Evolutionary conservation across 495 filamentous ascomycete species (phyloP), one percentile per base, ranked within the genome.

Genomic region (Pyronema domesticum): DNA sequence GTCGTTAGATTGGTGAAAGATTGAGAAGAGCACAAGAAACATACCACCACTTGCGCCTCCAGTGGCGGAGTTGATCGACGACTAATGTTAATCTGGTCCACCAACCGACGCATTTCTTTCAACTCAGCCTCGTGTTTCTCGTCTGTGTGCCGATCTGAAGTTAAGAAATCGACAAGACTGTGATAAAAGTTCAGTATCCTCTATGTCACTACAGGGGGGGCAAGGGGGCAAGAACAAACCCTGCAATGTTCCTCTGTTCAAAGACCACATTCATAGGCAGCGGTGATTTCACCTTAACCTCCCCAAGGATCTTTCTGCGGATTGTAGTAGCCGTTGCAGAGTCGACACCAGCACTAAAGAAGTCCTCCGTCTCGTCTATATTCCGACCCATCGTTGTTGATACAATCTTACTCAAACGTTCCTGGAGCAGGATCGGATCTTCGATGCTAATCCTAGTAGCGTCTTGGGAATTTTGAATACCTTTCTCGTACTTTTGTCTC

Each of bases 291-390:
- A 60, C 45, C 47, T 69, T 60, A 43, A 72, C 37, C 57, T 47
- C 44, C 60, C 57, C 36, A 57, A 34, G 10, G 17, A 37, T 37
- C 30, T 19, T 44, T 9, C n/a, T 54, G 46, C 78, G 69, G 19
- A 80, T 67, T 51, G 68, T 72, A 7, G 72, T 73, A 3, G 73
- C 68, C 36, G 76, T 76, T 17, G 76, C 55, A 3, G 75, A 78
- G 51, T 79, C 76, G 19, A 80, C 70, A 1, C 76, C 77, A 49
- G 68, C 67, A 0, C 67, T 65, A 57, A 79, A 80, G 36, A 80
- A 69, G 57, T 79, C 74, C 0, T 68, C 66, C 7, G 72, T 66
- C 0, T 66, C 40, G 14, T 33, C 39, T 13, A 55, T 8, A 8
- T 43, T 52, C 14, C 37, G 17, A 36, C 51, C 52, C 11, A 51